Base-by-base conservation (phyloP, 148 eudicot genomes). In the Spergularia bocconei region DNA sequence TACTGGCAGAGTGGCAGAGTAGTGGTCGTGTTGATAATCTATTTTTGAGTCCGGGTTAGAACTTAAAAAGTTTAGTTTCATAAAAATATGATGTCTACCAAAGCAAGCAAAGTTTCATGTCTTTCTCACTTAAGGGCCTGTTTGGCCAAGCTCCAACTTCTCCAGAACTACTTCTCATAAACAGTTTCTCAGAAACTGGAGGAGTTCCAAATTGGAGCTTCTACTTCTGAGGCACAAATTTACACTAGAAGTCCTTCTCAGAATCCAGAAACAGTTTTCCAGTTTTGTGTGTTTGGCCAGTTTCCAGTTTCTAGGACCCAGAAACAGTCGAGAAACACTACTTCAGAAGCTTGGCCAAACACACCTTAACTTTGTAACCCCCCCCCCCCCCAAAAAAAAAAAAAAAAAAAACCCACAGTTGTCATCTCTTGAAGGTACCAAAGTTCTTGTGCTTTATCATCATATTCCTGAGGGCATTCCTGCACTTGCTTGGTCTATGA, bases 401-500 rank as follows among this genome's bases (percentile, higher is more conserved):
- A 14, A 29, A 29, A 29, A 4, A 29, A 29, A 29, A 29, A 29
- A 2, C 36, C 36, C 36, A 17, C 1, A 16, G 16, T 4, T 20
- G 16, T 67, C 33, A 39, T 67, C 29, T 67, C 4, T 47, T n/a
- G 14, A 36, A 23, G 11, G 36, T 36, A 63, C 52, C 19, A 11
- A 61, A 51, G 5, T 61, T 53, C 17, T 20, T 41, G 58, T 13
- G 63, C 57, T 60, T 58, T 14, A 19, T 17, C 60, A 67, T 65
- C 77, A 14, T 59, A 9, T 77, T n/a, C 39, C 13, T 39, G 50
- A 58, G 47, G 53, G 52, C 36, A 16, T 68, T 64, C 36, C 13
- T 13, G 57, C 55, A 53, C 10, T 68, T 56, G 52, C 19, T 50
- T 79, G 55, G 52, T 66, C 21, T 57, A 23, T 59, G 19, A 66